phyloP scores from a whole-genome alignment of 1,284 basidiomycete genomes.

The Moesziomyces parantarcticus region DNA sequence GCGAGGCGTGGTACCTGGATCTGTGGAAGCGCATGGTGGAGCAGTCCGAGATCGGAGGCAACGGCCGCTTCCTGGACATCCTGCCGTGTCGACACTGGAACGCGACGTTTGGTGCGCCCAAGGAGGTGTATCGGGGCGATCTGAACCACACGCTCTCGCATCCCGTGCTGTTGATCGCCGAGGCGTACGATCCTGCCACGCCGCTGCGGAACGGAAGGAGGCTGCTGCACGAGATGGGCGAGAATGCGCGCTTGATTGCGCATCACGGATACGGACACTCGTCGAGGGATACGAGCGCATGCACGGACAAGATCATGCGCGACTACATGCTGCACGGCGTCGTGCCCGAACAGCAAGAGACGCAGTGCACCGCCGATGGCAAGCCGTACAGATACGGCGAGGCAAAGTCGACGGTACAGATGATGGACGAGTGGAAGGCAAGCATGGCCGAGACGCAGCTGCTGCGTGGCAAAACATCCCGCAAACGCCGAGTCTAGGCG shows the following conservation, averaged over 20 bases:
- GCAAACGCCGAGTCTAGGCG: background rate
- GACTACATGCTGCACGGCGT: slow-evolving; percentile 28
- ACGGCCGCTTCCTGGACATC: slow-evolving; percentile 37
- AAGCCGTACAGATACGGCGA: slow-evolving; percentile 25
- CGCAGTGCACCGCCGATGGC: slow-evolving; percentile 27
- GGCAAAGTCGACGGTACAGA: background rate
- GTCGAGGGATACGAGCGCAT: slow-evolving; percentile 33
- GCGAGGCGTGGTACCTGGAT: slow-evolving; percentile 30
- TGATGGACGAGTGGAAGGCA: slow-evolving; percentile 3
- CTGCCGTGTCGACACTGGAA: slow-evolving; percentile 47
- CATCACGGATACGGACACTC: slow-evolving; percentile 43
- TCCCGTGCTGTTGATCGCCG: slow-evolving; percentile 34
- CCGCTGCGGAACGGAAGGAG: slow-evolving; percentile 33
- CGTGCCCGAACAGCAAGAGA: slow-evolving; percentile 17
- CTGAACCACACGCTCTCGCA: slow-evolving; percentile 24
- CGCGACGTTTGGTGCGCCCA: slow-evolving; percentile 17
- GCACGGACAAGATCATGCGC: slow-evolving; percentile 24
- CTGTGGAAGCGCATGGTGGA: slow-evolving; percentile 28
- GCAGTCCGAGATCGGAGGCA: slow-evolving; percentile 39
- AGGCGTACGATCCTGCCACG: slow-evolving; percentile 48
- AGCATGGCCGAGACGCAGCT: slow-evolving; percentile 10
- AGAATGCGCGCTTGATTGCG: slow-evolving; percentile 32
- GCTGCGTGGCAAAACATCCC: background rate
- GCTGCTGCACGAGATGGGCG: slow-evolving; percentile 32
- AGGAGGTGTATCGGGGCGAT: slow-evolving; percentile 36